Base-by-base conservation (phyloP, 164 flowering plant species). In the Dillenia suffruticosa region DNA sequence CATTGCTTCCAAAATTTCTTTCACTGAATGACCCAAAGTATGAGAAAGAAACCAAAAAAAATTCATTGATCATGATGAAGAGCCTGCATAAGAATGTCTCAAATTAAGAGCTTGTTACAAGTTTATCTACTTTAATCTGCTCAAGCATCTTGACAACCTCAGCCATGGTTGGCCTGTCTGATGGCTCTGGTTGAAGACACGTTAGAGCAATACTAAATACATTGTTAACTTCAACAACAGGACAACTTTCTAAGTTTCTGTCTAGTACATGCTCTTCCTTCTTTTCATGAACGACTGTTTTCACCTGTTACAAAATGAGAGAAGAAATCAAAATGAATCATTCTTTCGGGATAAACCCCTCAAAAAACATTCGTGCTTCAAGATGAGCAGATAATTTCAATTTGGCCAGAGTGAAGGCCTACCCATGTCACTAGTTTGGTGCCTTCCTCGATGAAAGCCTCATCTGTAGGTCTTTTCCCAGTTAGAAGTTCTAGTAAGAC, bases 401-500 rank as follows among this genome's bases (percentile, higher is more conserved):
- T 19, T 19, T 19, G 22, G 22, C 22, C 22, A 19, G 32, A 49
- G 47, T 32, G 46, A 2, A 57, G 59, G 51, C 76, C 76, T 81
- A 93, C 98, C 98, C 98, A 93, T 16, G 95, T 87, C 51, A 89
- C 96, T 14, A 94, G 84, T 72, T 84, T 89, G 52, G 95, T 86
- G 56, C 97, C 98, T 58, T 86, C 89, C 72, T 89, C 98, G 6
- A 86, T 12, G 60, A 94, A 91, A 19, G 81, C 74, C 72, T 84
- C 96, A 74, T 89, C 92, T 49, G 83, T 82, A 43, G 99, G 99
- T 51, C 78, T 91, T 70, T 77, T 91, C 32, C 97, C 93, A 2
- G 97, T 94, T 62, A 94, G 50, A 63, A 94, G 86, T 79, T 94
- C 98, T 2, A 94, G 85, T 49, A 94, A 59, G 58, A 94, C 92